phyloP scores from a whole-genome alignment of 768 basidiomycete species.

The Saitozyma sp. region DNA sequence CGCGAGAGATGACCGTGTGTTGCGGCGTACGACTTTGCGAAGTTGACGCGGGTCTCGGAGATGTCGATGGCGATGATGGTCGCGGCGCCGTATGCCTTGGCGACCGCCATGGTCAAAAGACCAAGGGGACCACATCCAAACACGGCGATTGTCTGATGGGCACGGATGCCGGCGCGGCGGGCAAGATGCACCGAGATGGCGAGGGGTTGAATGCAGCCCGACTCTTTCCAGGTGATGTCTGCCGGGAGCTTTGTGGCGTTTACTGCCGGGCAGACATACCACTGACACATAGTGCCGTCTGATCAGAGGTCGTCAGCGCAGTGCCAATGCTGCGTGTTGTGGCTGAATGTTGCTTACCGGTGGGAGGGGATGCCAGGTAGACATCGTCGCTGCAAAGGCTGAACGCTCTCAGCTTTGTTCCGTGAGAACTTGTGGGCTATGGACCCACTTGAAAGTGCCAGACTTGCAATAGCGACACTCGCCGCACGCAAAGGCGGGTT shows the following conservation, averaged over 20 bases:
- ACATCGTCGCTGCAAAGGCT: not conserved
- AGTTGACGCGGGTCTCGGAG: conserved; percentile 67
- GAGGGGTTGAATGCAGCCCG: conserved; percentile 11
- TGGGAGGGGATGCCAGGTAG: conserved; percentile 5
- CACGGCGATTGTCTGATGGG: conserved; percentile 55
- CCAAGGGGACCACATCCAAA: conserved; percentile 82
- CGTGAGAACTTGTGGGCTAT: conserved; percentile 50
- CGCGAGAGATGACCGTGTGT: conserved; percentile 59
- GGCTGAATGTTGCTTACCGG: too few relatives aligned
- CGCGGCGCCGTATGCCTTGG: conserved; percentile 82
- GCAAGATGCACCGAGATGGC: conserved; percentile 5
- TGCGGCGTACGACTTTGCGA: conserved; percentile 79
- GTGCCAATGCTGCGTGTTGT: not conserved
- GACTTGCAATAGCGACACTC: conserved; percentile 76
- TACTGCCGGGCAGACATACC: conserved; percentile 2
- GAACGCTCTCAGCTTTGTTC: too few relatives aligned
- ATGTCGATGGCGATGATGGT: conserved; percentile 71
- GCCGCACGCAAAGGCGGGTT: conserved; percentile 84
- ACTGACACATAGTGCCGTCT: conserved; percentile 10
- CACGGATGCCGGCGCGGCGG: conserved; percentile 3
- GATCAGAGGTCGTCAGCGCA: too few relatives aligned
- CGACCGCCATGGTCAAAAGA: conserved; percentile 83
- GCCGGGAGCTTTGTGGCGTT: not conserved
- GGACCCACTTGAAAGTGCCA: conserved; percentile 78
- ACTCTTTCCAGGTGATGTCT: not conserved